These are phyloP conservation scores for Fusarium sacchari DNA, from an alignment of 2,329 filamentous ascomycete species.

Conservation along the genomic window DNA sequence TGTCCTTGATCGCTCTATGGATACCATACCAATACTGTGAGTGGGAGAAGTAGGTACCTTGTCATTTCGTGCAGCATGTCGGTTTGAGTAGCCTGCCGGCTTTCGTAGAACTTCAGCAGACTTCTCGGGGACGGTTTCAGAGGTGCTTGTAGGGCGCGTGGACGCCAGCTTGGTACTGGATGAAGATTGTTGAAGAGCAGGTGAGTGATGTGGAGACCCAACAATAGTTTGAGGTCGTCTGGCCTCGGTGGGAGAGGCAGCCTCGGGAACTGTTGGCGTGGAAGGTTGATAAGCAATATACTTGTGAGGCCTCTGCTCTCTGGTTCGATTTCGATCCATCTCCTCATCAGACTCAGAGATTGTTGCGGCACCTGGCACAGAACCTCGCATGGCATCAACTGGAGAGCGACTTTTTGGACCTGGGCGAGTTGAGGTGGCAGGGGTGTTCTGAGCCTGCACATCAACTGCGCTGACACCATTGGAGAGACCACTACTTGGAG, in stretches of 20 bases:
- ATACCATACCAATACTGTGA: constrained; percentile 52
- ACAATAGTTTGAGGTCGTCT: constrained; percentile 34
- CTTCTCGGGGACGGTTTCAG: constrained; percentile 45
- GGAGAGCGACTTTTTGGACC: constrained; percentile 46
- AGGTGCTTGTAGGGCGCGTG: constrained; percentile 45
- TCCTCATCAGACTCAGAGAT: constrained; percentile 59
- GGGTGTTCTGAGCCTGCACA: constrained; percentile 44
- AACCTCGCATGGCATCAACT: constrained; percentile 46
- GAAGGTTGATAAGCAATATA: constrained; percentile 40
- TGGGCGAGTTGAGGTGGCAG: constrained; percentile 38
- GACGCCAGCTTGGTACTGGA: constrained; percentile 50
- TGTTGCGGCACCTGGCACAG: constrained; percentile 45
- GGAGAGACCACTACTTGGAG: constrained; percentile 52
- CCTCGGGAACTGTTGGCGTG: constrained; percentile 41
- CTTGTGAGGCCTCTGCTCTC: constrained; percentile 34
- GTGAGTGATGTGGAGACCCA: constrained; percentile 23
- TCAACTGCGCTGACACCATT: constrained; percentile 52
- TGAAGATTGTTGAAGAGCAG: constrained; percentile 34
- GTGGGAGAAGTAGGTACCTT: constrained; percentile 40
- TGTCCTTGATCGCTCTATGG: constrained; percentile 51
- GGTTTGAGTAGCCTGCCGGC: constrained; percentile 38
- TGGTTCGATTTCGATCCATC: constrained; percentile 24
- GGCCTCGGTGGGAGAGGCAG: constrained; percentile 25
- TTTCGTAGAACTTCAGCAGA: constrained; percentile 49
- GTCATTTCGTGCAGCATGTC: constrained; percentile 34